Evolutionary conservation across 352 stramenopile genomes (phyloP), one percentile per base, ranked within the genome.

Genomic region (Thalassiosira livingstoniorum): DNA sequence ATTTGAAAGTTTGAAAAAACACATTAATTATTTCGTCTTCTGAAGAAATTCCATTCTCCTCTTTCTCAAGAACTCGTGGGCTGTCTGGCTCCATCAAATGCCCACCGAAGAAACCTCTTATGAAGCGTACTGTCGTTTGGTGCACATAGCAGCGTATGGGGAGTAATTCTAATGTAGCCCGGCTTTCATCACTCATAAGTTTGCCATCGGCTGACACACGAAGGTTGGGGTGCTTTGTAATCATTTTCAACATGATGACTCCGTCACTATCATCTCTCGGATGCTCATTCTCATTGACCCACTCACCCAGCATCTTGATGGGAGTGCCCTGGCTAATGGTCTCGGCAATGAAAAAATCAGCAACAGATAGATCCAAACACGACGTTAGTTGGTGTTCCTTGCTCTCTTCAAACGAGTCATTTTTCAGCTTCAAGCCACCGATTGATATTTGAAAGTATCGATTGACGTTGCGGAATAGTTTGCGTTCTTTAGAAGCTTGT

Each of bases 281-380:
- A 76, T 95, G 91, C 23, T 93, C 80, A 13, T 39, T 65, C 51
- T 93, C 87, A 57, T 93, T 94, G 2, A 90, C 58, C 91, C 91
- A 95, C 73, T 95, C 91, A 23, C 88, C 87, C 63, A 93, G 57
- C 72, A 93, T 87, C 72, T 95, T 95, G 2, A 90, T 71, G 15
- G 88, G 86, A 61, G 71, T 72, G 11, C 70, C 60, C 10, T 55
- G 79, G 57, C 87, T 95, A 0, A 93, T 82, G n/a, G 85, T 92
- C 78, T 95, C 91, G 25, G 84, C 77, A n/a, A 92, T 57, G 45
- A 90, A 94, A 27, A 95, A 88, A 75, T 94, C 88, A 15, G 79
- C 64, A 11, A 93, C 66, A 0, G 72, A 84, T 18, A 94, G 32
- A 58, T 91, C 78, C 25, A 94, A 31, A 54, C 80, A 89, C 43